Percentiles rank a stretch among this genome's conserved stretches.
Evolutionary conservation across 305 asterid species (phyloP).

Genomic region (Rubia peregrina): DNA sequence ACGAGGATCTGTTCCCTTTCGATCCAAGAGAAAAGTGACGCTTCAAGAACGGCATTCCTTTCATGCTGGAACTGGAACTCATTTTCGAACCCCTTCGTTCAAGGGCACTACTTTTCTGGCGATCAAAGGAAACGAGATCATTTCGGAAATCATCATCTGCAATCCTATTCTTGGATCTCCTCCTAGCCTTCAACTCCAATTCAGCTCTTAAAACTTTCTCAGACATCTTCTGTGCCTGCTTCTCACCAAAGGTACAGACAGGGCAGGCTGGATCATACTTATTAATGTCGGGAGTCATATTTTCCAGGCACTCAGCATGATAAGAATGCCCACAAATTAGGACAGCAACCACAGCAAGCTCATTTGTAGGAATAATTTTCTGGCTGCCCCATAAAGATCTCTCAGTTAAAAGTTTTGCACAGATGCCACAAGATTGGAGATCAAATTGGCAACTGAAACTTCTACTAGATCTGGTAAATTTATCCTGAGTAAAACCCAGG

Average conservation of each 20-base stretch:
- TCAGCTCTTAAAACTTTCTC: conserved; percentile 78
- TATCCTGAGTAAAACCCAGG: conserved; percentile 53
- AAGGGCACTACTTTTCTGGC: conserved; percentile 39
- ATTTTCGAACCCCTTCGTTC: conserved; percentile 53
- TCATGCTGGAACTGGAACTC: conserved; percentile 74
- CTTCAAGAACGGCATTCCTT: conserved; percentile 63
- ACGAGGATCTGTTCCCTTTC: conserved; percentile 41
- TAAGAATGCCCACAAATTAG: conserved; percentile 79
- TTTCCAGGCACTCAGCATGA: conserved; percentile 93
- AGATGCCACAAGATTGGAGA: conserved; percentile 76
- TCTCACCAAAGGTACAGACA: conserved; percentile 82
- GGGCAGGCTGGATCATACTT: conserved; percentile 95
- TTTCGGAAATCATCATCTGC: conserved; percentile 53
- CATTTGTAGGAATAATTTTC: conserved; percentile 54
- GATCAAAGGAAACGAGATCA: conserved; percentile 38
- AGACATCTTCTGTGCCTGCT: conserved; percentile 63
- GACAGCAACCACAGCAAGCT: conserved; percentile 77
- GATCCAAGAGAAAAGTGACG: conserved; percentile 85
- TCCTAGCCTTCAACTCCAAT: conserved; percentile 59
- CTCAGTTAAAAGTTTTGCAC: conserved; percentile 65
- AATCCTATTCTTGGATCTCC: conserved; percentile 47
- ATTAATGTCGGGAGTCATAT: conserved; percentile 69
- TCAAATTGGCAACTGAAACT: conserved; percentile 46
- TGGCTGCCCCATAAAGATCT: conserved; percentile 60
- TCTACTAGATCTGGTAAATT: conserved; percentile 44